Conservation (phyloP, 2,329 filamentous ascomycete species). For the Alternaria sp. region DNA sequence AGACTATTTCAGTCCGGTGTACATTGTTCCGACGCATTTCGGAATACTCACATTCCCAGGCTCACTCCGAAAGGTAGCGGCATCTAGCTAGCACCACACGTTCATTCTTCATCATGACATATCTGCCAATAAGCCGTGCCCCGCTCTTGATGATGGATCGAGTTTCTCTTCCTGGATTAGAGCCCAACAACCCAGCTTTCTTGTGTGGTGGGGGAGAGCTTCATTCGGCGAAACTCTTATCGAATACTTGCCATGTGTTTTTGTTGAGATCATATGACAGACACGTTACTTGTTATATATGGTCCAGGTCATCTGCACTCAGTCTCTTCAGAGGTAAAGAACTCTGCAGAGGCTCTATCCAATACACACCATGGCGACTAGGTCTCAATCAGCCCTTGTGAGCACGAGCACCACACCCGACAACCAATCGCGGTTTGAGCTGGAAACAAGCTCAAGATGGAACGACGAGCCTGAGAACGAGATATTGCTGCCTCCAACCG, state of each 20-base stretch:
- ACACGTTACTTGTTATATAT: not conserved
- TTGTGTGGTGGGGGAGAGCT: not conserved
- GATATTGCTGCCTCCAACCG: constrained; percentile 54
- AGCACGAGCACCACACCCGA: not conserved
- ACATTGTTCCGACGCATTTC: not conserved
- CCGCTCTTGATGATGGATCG: constrained; percentile 6
- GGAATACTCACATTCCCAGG: not conserved
- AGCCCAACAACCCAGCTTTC: not conserved
- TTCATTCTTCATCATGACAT: constrained; percentile 3
- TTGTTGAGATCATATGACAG: not conserved
- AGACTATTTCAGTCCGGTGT: not conserved
- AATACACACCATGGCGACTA: not conserved
- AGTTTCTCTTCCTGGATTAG: constrained; percentile 2
- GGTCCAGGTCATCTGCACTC: not conserved
- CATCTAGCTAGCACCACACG: not conserved
- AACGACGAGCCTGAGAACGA: constrained; percentile 13
- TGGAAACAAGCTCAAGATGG: constrained; percentile 13
- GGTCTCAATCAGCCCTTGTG: constrained; percentile 1
- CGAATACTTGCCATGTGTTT: not conserved
- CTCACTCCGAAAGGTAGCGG: constrained; percentile 3
- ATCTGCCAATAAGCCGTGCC: not conserved
- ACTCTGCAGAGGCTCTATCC: not conserved
- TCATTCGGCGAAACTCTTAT: not conserved
- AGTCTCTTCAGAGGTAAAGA: not conserved
- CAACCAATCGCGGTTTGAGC: constrained; percentile 7